Percentiles rank a stretch among this genome's conserved stretches.
phyloP scores from a whole-genome alignment of 2,329 filamentous ascomycete genomes.

The Alternaria triticina region DNA sequence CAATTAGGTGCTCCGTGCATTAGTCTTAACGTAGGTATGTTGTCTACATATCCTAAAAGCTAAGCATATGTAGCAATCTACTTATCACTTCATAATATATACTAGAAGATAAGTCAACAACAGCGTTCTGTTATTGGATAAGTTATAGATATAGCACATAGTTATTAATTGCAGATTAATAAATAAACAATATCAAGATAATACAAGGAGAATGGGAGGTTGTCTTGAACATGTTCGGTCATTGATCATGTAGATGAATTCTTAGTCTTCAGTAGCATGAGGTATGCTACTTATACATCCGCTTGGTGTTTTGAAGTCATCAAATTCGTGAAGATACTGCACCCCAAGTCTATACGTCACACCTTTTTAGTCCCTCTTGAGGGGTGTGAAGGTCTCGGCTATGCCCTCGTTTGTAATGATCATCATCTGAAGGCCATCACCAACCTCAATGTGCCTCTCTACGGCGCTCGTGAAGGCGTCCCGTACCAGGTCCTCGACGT shows the following conservation, averaged over 20 bases:
- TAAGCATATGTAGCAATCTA: neutral
- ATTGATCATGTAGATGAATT: conserved; percentile 1
- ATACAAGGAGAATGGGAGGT: neutral
- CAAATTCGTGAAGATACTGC: conserved; percentile 48
- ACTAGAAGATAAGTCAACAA: neutral
- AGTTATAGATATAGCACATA: neutral
- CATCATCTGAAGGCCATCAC: conserved; percentile 94
- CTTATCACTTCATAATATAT: neutral
- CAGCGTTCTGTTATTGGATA: neutral
- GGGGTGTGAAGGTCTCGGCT: conserved; percentile 78
- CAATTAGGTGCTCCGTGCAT: neutral
- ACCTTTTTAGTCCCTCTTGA: conserved; percentile 67
- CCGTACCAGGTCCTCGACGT: conserved; percentile 87
- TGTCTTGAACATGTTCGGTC: neutral
- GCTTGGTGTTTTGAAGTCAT: conserved; percentile 31
- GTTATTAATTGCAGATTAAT: neutral
- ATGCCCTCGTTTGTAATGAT: conserved; percentile 88
- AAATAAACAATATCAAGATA: neutral
- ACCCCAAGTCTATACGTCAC: conserved; percentile 20
- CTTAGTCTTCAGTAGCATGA: conserved; percentile 3
- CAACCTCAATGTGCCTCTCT: conserved; percentile 98
- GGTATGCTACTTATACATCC: conserved; percentile 29
- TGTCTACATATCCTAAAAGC: neutral
- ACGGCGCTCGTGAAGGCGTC: conserved; percentile 98
- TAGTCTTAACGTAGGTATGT: neutral